Evolutionary conservation across 225 moss, liverwort and hornwort genomes (phyloP).

Genomic region (Lunularia cruciata): DNA sequence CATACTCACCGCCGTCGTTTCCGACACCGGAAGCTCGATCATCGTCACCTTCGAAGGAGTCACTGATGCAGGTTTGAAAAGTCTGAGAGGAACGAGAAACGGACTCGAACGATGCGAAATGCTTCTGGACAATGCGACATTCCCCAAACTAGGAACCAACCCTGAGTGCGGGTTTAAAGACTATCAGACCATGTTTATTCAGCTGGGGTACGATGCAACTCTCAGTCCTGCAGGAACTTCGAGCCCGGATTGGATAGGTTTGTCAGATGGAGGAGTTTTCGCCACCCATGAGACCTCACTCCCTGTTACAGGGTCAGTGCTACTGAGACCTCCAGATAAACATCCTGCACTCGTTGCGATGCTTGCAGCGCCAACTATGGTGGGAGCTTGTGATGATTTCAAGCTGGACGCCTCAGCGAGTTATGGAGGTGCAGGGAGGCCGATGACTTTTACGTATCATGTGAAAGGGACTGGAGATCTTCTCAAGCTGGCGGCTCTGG

Average conservation of each 20-base stretch:
- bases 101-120: conserved; percentile 49
- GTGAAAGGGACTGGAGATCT: conserved; percentile 46
- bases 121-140: conserved; percentile 37
- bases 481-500: conserved; percentile 36
- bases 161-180: conserved; percentile 48
- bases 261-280: conserved; percentile 39
- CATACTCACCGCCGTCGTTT: conserved; percentile 35
- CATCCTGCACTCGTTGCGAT: conserved; percentile 37
- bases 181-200: conserved; percentile 46
- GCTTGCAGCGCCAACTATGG: conserved; percentile 40
- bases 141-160: conserved; percentile 45
- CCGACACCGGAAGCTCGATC: conserved; percentile 43
- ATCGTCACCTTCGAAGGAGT: conserved; percentile 35
- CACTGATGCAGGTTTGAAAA: conserved; percentile 39
- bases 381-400: conserved; percentile 47
- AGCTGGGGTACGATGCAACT: conserved; percentile 53
- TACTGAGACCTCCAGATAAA: conserved; percentile 36
- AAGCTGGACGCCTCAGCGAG: conserved; percentile 48
- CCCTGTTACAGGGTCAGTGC: conserved; percentile 39
- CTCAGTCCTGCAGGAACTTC: conserved; percentile 38
- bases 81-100: conserved; percentile 30
- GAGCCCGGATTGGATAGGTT: conserved; percentile 23
- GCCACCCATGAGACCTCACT: conserved; percentile 39
- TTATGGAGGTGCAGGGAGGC: conserved; percentile 38
- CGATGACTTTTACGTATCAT: conserved; percentile 40